Evolutionary conservation across 192 early-diverging fungal species (phyloP), one percentile per base, ranked within the genome.

Genomic region (Tieghemiomyces parasiticus): DNA sequence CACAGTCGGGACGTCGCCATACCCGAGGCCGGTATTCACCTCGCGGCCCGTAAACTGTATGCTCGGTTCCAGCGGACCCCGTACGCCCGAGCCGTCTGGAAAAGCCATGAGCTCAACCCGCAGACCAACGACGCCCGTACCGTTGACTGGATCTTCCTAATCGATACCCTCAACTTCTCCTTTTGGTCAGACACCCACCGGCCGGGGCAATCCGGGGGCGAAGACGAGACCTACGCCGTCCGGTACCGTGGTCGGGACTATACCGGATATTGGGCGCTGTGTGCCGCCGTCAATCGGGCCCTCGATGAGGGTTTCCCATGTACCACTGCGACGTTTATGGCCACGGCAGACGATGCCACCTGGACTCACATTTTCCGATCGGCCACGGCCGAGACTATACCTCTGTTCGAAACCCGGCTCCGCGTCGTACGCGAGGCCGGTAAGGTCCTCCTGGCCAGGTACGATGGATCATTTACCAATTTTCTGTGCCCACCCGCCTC

Each of bases 151-250:
- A 90, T 92, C 28, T 92, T 92, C 49, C 59, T 92, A 6, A 78
- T 89, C 0, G 90, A 92, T 65, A 63, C 82, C 19, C 74, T 90
- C 25, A 92, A 92, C 66, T 92, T 90, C 66, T 90, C 87, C 26
- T 92, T 92, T 64, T 92, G 88, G 88, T 71, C 78, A 10, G 71
- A 81, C 60, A 60, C 71, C 8, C 60, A 66, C 54, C 68, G 71
- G 1, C 64, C 77, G 24, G 76, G 77, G 38, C 38, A 42, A 6
- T 10, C 6, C 38, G 8, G 38, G 8, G 38, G 8, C 16, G 38
- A 42, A 42, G 8, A 6, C 38, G 6, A 10, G 8, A 42, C 38
- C 38, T 88, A 81, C 66, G 69, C 77, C 13, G 81, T 92, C 14
- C 59, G 63, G 0, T 77, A 78, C 35, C 64, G 83, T 34, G 82